Conservation (phyloP, 2,329 filamentous ascomycete species). For the Cladobotryum protrusum region DNA sequence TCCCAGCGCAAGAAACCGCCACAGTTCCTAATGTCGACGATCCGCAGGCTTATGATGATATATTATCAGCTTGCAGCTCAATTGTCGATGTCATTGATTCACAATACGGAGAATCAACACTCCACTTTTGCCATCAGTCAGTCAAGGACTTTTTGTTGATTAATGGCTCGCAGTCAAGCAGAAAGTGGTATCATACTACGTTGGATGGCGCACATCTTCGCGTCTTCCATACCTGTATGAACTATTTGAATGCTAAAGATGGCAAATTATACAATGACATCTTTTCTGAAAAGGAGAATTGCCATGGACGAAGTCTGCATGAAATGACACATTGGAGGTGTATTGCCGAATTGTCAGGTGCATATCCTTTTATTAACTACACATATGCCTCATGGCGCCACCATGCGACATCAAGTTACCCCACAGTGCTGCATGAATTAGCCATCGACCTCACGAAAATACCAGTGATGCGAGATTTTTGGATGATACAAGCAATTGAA, state of each 20-base stretch:
- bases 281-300: not conserved
- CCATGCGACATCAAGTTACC: slow-evolving; percentile 1
- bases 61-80: slow-evolving; percentile 7
- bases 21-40: slow-evolving; percentile 1
- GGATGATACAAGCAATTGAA: no score
- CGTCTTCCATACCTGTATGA: slow-evolving; percentile 9
- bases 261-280: not conserved
- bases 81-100: not conserved
- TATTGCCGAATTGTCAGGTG: not conserved
- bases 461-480: slow-evolving; percentile 3
- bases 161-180: not conserved
- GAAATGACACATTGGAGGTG: not conserved
- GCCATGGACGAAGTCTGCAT: not conserved
- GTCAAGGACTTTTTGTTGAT: slow-evolving; percentile 12
- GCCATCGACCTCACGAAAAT: slow-evolving; percentile 5
- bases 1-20: not conserved
- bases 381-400: not conserved
- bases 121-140: slow-evolving; percentile 12
- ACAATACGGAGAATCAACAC: not conserved
- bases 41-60: slow-evolving; percentile 6
- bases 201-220: slow-evolving; percentile 2
- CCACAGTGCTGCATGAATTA: not conserved
- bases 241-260: slow-evolving; percentile 2
- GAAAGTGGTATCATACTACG: slow-evolving; percentile 6
- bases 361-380: not conserved